phyloP scores from a whole-genome alignment of 1,284 basidiomycete species.

The Trametes hirsuta region DNA sequence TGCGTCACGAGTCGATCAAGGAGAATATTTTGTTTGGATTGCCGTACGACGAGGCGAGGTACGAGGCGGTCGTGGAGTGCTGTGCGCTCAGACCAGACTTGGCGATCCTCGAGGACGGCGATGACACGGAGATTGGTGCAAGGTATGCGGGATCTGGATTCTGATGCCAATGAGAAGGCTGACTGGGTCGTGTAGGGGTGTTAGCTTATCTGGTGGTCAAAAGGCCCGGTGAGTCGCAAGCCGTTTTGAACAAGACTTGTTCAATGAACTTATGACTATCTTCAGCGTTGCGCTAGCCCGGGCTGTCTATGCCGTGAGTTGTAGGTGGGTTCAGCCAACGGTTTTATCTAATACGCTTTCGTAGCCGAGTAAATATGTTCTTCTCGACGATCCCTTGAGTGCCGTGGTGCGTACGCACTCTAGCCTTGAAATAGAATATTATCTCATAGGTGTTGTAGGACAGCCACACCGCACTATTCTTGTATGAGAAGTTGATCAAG shows the following conservation, averaged over 20 bases:
- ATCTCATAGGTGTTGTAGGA: slow-evolving; percentile 45
- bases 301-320: slow-evolving; percentile 59
- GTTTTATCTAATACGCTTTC: background rate
- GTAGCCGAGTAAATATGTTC: slow-evolving; percentile 57
- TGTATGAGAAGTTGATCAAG: slow-evolving; percentile 65
- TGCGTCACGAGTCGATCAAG: slow-evolving; percentile 65
- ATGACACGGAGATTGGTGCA: slow-evolving; percentile 40
- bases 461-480: slow-evolving; percentile 71
- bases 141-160: slow-evolving; percentile 27
- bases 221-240: slow-evolving; percentile 53
- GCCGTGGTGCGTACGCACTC: slow-evolving; percentile 55
- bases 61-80: slow-evolving; percentile 62
- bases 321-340: background rate
- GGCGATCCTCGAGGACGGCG: slow-evolving; percentile 48
- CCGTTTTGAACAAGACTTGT: background rate
- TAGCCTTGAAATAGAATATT: background rate
- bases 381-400: slow-evolving; percentile 75
- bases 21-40: slow-evolving; percentile 77
- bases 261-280: background rate
- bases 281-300: slow-evolving; percentile 68
- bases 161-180: background rate
- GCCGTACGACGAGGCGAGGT: slow-evolving; percentile 66
- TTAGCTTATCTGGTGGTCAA: slow-evolving; percentile 67
- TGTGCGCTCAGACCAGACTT: slow-evolving; percentile 76
- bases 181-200: slow-evolving; percentile 39